phyloP scores from a whole-genome alignment of 1,284 basidiomycete species.

The Naganishia sp. region DNA sequence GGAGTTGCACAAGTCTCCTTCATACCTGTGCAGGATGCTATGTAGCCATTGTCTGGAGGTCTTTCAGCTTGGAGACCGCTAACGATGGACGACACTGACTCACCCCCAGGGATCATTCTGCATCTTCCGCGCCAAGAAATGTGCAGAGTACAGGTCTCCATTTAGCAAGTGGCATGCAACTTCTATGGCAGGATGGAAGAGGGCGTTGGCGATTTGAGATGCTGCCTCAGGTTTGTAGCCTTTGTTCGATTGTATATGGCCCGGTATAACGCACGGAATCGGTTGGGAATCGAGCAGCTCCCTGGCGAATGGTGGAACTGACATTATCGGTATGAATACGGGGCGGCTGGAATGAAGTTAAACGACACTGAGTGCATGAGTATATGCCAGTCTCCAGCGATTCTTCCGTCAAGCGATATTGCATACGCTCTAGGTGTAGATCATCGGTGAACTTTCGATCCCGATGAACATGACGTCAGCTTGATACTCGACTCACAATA shows the following conservation, averaged over 20 bases:
- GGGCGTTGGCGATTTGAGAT: constrained; percentile 30
- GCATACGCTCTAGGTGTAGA: not conserved
- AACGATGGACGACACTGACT: not conserved
- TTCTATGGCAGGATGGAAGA: constrained; percentile 31
- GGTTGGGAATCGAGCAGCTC: constrained; percentile 5
- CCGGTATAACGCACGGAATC: constrained; percentile 27
- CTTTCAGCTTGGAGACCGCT: not conserved
- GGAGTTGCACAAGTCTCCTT: constrained; percentile 30
- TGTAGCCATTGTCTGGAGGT: constrained; percentile 28
- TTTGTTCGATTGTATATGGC: constrained; percentile 30
- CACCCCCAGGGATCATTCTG: constrained; percentile 40
- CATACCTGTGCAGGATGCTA: constrained; percentile 29
- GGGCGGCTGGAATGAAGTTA: not conserved
- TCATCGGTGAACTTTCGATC: constrained; percentile 11
- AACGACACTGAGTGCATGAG: no score
- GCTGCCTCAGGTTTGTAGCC: constrained; percentile 25
- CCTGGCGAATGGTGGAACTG: constrained; percentile 13
- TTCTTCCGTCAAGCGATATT: no score
- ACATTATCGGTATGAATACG: not conserved
- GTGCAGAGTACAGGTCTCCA: constrained; percentile 40
- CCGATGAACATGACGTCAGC: constrained; percentile 1
- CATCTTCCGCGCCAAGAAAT: constrained; percentile 40
- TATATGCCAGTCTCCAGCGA: no score
- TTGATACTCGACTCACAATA: not conserved
- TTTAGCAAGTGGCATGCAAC: constrained; percentile 37